phyloP scores from a whole-genome alignment of 192 early-diverging fungal genomes.

The Backusella sp. region DNA sequence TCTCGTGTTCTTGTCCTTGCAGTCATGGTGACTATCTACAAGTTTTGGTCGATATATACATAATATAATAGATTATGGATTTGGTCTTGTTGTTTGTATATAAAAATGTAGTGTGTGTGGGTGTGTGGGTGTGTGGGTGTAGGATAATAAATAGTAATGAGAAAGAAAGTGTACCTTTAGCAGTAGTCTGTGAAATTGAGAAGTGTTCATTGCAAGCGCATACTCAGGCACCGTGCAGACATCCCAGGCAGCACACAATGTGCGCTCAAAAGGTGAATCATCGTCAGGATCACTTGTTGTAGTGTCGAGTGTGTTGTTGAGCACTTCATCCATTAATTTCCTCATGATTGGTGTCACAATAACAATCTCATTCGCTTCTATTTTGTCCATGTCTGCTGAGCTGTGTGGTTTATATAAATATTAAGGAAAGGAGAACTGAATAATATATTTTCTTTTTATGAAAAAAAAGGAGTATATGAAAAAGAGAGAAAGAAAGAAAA shows the following conservation, averaged over 20 bases:
- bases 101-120: neutral
- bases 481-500: neutral
- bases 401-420: neutral
- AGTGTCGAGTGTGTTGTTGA: slow-evolving; percentile 1
- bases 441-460: neutral
- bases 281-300: slow-evolving; percentile 16
- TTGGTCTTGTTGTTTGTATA: neutral
- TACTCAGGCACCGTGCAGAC: slow-evolving; percentile 29
- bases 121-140: neutral
- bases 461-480: neutral
- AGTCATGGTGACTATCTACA: slow-evolving; percentile 31
- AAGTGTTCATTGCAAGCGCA: slow-evolving; percentile 13
- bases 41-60: neutral
- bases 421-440: neutral
- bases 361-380: slow-evolving; percentile 6
- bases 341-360: slow-evolving; percentile 23
- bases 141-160: neutral
- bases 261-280: slow-evolving; percentile 32
- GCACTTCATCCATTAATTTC: slow-evolving; percentile 22
- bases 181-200: slow-evolving; percentile 24
- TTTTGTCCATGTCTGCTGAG: neutral
- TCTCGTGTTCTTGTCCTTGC: slow-evolving; percentile 30
- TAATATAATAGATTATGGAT: neutral
- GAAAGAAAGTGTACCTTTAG: slow-evolving; percentile 24
- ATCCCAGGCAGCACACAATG: slow-evolving; percentile 36